Conservation (phyloP, 2,329 filamentous ascomycete genomes). For the Cercospora sesami region DNA sequence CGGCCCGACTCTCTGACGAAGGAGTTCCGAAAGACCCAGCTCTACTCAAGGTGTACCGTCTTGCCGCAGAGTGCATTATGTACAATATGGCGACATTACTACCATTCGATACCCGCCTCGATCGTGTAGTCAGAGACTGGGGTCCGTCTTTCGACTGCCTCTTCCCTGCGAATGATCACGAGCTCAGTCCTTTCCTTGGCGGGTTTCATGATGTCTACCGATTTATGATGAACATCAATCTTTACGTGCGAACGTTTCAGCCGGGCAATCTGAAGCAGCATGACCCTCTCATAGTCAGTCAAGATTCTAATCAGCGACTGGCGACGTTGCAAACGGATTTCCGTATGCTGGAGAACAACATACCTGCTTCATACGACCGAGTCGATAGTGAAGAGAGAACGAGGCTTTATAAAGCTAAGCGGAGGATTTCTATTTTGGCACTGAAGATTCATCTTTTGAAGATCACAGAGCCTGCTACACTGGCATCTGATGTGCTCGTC, state of each 20-base stretch:
- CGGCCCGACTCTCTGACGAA: slow-evolving; percentile 8
- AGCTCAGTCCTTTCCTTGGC: slow-evolving; percentile 22
- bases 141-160: slow-evolving; percentile 14
- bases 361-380: slow-evolving; percentile 8
- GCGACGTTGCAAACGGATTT: slow-evolving; percentile 8
- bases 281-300: not conserved
- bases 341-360: slow-evolving; percentile 5
- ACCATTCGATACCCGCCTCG: slow-evolving; percentile 4
- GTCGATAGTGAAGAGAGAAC: not conserved
- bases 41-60: slow-evolving; percentile 19
- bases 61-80: slow-evolving; percentile 25
- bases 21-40: not conserved
- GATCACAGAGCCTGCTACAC: slow-evolving; percentile 7
- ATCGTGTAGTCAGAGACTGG: slow-evolving; percentile 12
- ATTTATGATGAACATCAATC: slow-evolving; percentile 19
- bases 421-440: slow-evolving; percentile 15
- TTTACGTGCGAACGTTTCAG: slow-evolving; percentile 12
- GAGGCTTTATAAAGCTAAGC: slow-evolving; percentile 22
- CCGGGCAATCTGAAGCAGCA: not conserved
- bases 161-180: slow-evolving; percentile 17
- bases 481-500: slow-evolving; percentile 4
- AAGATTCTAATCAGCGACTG: not conserved
- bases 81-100: slow-evolving; percentile 21
- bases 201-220: slow-evolving; percentile 21
- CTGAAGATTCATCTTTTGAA: slow-evolving; percentile 21